phyloP scores from a whole-genome alignment of 106 monocot species.

The Dendrobium catenatum region DNA sequence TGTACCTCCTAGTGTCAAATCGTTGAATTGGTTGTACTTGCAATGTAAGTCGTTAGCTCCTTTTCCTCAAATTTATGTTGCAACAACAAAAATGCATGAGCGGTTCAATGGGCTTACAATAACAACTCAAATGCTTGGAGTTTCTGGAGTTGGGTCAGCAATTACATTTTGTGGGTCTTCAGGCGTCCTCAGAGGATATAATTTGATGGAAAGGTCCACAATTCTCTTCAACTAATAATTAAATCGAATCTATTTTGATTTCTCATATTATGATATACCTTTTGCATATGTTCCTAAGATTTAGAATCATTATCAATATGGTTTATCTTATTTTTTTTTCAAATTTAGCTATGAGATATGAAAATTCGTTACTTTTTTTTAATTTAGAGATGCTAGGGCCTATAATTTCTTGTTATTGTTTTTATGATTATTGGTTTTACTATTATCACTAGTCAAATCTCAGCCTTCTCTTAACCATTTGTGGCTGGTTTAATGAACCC shows the following conservation, averaged over 20 bases:
- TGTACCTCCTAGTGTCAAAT: slow-evolving; percentile 59
- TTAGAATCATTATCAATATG: background rate
- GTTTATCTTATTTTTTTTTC: background rate
- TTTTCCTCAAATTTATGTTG: slow-evolving; percentile 70
- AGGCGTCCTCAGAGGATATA: slow-evolving; percentile 18
- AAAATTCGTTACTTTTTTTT: background rate
- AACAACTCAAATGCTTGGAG: slow-evolving; percentile 20
- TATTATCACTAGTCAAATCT: background rate
- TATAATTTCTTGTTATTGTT: background rate
- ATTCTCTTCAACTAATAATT: slow-evolving; percentile 1
- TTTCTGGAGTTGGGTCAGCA: slow-evolving; percentile 68
- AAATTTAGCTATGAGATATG: background rate
- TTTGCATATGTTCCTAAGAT: background rate
- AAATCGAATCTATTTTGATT: background rate
- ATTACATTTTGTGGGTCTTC: slow-evolving; percentile 47
- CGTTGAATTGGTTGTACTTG: slow-evolving; percentile 50
- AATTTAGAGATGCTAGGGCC: background rate
- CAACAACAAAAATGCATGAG: slow-evolving; percentile 9
- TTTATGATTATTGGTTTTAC: background rate
- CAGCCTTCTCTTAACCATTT: background rate
- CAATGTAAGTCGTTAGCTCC: slow-evolving; percentile 15
- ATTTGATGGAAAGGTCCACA: slow-evolving; percentile 51
- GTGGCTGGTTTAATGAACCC: background rate
- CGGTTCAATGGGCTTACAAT: slow-evolving; percentile 6
- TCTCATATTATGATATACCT: background rate